phyloP scores from a whole-genome alignment of 208 protist species.

The Crithidia brevicula region DNA sequence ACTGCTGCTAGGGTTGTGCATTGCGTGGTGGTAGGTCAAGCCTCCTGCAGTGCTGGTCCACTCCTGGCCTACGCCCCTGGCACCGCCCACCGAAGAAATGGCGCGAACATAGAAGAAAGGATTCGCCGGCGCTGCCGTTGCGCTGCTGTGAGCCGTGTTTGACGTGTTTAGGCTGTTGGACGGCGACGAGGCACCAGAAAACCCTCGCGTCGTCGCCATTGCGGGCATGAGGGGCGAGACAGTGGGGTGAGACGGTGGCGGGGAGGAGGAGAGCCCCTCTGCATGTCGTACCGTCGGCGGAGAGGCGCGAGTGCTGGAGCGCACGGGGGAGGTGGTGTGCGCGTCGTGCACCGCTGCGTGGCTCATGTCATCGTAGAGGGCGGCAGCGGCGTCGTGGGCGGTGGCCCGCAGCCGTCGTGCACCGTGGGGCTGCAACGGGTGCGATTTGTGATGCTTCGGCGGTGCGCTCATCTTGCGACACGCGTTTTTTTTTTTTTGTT shows the following conservation, averaged over 20 bases:
- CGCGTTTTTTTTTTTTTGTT: too few relatives aligned
- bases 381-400: conserved; percentile 3
- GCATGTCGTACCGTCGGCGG: not conserved
- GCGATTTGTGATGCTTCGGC: not conserved
- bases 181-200: not conserved
- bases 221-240: not conserved
- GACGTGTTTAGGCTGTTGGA: conserved; percentile 1
- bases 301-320: not conserved
- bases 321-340: not conserved
- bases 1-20: not conserved
- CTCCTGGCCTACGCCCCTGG: not conserved
- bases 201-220: not conserved
- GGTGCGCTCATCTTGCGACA: conserved; percentile 4
- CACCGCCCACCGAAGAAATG: not conserved
- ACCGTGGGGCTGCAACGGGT: conserved; percentile 1
- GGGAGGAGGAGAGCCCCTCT: not conserved
- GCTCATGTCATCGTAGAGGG: conserved; percentile 12
- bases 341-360: not conserved
- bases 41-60: not conserved
- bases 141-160: not conserved
- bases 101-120: conserved; percentile 1
- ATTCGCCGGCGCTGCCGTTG: not conserved
- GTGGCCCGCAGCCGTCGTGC: not conserved
- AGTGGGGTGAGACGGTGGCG: not conserved
- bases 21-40: not conserved